Evolutionary conservation across 257 asterid species (phyloP).

Genomic region (Oldenlandia corymbosa): DNA sequence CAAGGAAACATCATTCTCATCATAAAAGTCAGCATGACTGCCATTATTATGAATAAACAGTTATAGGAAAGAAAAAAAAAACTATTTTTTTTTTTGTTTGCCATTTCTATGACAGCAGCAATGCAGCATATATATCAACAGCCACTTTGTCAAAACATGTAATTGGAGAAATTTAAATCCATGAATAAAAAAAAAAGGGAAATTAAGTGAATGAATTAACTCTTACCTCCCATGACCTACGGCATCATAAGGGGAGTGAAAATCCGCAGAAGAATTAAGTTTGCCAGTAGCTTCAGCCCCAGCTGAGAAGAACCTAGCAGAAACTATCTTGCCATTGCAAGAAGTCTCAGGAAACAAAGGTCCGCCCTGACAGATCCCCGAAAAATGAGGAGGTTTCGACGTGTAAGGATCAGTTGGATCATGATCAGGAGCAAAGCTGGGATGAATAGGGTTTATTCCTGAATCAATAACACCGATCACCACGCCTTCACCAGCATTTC

Average conservation of each 20-base stretch:
- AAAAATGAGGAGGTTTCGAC: slow-evolving; percentile 41
- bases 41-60: neutral
- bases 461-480: slow-evolving; percentile 87
- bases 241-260: slow-evolving; percentile 71
- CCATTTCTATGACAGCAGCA: too few relatives aligned
- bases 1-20: neutral
- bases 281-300: slow-evolving; percentile 58
- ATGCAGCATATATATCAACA: neutral
- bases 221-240: slow-evolving; percentile 92
- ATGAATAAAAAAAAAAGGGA: neutral
- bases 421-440: slow-evolving; percentile 72
- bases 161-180: neutral
- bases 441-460: slow-evolving; percentile 67
- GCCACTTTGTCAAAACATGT: neutral
- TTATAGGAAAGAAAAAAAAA: too few relatives aligned
- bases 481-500: slow-evolving; percentile 72
- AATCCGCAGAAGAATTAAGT: slow-evolving; percentile 52
- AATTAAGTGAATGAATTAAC: neutral
- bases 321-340: slow-evolving; percentile 75
- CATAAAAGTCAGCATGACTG: neutral
- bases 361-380: slow-evolving; percentile 66
- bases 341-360: slow-evolving; percentile 58
- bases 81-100: too few relatives aligned
- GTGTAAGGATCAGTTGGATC: slow-evolving; percentile 45
- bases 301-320: slow-evolving; percentile 71